These are phyloP conservation scores for Podila verticillata DNA, from an alignment of 192 early-diverging fungal species.

Conservation along the genomic window DNA sequence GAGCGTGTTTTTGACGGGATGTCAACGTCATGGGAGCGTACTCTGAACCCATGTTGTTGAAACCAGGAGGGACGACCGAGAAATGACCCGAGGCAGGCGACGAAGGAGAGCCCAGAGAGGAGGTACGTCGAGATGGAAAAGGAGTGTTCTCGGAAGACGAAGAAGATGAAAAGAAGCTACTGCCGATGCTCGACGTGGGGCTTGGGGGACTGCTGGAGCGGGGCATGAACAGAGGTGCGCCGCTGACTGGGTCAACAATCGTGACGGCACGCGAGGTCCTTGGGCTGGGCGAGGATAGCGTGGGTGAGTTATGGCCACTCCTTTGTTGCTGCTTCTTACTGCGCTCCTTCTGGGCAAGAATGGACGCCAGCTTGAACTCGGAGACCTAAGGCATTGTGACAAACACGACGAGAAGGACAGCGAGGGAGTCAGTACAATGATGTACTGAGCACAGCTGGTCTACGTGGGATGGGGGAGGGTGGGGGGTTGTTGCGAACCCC, in stretches of 20 bases:
- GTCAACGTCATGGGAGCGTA: not conserved
- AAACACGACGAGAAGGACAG: not conserved
- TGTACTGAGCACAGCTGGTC: not conserved
- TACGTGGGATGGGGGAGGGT: too few species aligned
- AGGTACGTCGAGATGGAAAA: not conserved
- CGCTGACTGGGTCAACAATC: constrained; percentile 25
- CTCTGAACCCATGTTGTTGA: not conserved
- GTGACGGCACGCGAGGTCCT: constrained; percentile 7
- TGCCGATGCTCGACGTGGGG: too few species aligned
- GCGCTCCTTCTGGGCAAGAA: not conserved
- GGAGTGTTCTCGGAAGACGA: too few species aligned
- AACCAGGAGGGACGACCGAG: not conserved
- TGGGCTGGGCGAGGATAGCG: not conserved
- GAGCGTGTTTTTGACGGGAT: not conserved
- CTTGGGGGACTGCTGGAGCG: too few species aligned
- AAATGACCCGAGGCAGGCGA: not conserved
- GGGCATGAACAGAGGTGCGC: constrained; percentile 10
- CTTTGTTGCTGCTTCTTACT: not conserved
- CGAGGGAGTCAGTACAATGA: not conserved
- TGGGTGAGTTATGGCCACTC: not conserved
- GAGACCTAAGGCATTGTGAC: not conserved
- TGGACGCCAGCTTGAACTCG: not conserved
- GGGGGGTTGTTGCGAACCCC: too few species aligned
- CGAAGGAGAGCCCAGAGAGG: not conserved
- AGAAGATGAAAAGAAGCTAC: too few species aligned